Evolutionary conservation across 2,329 filamentous ascomycete species (phyloP).

Genomic region (Xylariaceae sp.): DNA sequence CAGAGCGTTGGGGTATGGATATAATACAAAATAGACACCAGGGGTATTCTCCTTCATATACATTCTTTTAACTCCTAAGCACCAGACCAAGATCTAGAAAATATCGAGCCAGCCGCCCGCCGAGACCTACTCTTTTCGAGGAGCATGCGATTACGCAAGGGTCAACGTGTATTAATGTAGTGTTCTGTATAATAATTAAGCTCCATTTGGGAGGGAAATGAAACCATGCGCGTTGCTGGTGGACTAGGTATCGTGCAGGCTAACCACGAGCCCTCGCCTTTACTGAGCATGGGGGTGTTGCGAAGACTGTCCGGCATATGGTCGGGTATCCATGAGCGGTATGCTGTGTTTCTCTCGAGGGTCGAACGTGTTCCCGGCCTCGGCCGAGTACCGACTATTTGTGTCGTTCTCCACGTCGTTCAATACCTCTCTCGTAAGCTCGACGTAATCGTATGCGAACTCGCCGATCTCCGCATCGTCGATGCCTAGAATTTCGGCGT

Average conservation of each 20-base stretch:
- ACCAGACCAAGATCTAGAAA: background rate
- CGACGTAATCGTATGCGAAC: constrained; percentile 94
- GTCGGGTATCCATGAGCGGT: constrained; percentile 49
- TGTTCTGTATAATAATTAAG: background rate
- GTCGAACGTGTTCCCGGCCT: constrained; percentile 42
- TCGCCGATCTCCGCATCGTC: constrained; percentile 91
- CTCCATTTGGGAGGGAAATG: background rate
- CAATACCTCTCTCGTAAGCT: constrained; percentile 60
- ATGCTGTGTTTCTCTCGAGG: constrained; percentile 54
- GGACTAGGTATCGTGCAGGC: constrained; percentile 14
- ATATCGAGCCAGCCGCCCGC: background rate
- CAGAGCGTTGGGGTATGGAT: background rate
- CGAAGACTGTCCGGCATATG: constrained; percentile 43
- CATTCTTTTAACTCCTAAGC: background rate
- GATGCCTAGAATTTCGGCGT: constrained; percentile 82
- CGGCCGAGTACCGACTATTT: constrained; percentile 48
- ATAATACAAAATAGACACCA: background rate
- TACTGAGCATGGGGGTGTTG: constrained; percentile 31
- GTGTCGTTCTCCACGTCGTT: constrained; percentile 51
- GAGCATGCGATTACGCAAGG: background rate
- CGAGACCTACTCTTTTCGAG: too few species aligned
- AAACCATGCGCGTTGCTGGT: background rate
- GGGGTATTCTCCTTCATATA: background rate
- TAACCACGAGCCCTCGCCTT: background rate
- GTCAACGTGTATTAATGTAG: background rate